These are phyloP conservation scores for Phycomyces blakesleeanus DNA, from an alignment of 192 early-diverging fungal genomes.

Conservation along the genomic window DNA sequence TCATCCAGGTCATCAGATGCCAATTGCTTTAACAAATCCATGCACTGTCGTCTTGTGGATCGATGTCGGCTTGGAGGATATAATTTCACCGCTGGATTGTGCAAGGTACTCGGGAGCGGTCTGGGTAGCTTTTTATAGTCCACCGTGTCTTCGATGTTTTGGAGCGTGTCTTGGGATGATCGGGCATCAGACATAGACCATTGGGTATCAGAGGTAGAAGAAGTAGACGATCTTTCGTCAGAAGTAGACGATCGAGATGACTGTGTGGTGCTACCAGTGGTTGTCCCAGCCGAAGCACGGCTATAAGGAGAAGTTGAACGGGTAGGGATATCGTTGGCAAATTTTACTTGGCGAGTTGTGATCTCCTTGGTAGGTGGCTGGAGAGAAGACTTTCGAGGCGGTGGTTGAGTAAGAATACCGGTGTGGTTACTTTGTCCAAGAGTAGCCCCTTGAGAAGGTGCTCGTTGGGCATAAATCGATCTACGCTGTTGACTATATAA, in stretches of 20 bases:
- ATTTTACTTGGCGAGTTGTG: constrained; percentile 1
- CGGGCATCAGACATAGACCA: not conserved
- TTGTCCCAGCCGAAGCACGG: not conserved
- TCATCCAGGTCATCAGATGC: constrained; percentile 30
- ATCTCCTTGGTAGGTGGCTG: constrained; percentile 8
- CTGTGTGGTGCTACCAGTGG: not conserved
- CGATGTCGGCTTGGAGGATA: constrained; percentile 38
- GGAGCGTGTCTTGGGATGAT: not conserved
- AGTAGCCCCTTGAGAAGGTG: not conserved
- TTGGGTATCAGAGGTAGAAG: constrained; percentile 14
- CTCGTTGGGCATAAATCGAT: not conserved
- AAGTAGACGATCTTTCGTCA: not conserved
- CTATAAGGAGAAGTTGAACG: not conserved
- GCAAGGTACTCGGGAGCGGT: not conserved
- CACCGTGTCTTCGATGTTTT: not conserved
- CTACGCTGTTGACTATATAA: too few relatives aligned
- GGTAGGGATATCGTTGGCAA: constrained; percentile 7
- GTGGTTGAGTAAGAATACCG: constrained; percentile 18
- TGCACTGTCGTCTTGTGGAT: constrained; percentile 22
- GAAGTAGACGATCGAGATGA: not conserved
- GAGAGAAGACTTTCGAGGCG: constrained; percentile 36
- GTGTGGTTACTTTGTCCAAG: not conserved
- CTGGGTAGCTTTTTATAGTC: not conserved
- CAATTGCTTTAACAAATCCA: constrained; percentile 36
- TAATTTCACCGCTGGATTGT: constrained; percentile 13